Evolutionary conservation across 1,139 yeast species (phyloP).

Genomic region (Zhuliangozyma blackwelliae): DNA sequence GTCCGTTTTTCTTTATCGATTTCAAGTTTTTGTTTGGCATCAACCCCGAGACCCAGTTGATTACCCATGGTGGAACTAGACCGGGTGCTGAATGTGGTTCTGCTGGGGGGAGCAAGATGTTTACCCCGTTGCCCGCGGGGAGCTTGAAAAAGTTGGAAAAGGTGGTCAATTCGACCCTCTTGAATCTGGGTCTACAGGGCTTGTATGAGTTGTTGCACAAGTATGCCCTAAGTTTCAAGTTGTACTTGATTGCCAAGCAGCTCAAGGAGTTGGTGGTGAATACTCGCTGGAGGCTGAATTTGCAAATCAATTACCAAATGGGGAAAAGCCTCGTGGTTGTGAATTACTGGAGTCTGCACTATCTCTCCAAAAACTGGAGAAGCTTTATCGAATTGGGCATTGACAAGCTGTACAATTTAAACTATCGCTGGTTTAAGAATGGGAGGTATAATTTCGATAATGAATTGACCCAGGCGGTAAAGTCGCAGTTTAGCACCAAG

Average conservation of each 20-base stretch:
- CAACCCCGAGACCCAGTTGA: conserved; percentile 30
- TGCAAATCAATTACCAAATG: conserved; percentile 64
- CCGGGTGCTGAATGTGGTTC: too few relatives aligned
- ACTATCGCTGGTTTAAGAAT: conserved; percentile 67
- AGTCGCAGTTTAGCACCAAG: conserved; percentile 4
- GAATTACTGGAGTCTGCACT: conserved; percentile 65
- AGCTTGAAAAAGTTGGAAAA: conserved; percentile 49
- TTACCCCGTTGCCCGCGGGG: conserved; percentile 29
- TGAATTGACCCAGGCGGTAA: conserved; percentile 14
- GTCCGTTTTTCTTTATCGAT: conserved; percentile 76
- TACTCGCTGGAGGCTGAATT: conserved; percentile 58
- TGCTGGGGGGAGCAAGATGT: conserved; percentile 15
- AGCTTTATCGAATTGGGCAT: conserved; percentile 65
- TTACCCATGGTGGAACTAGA: conserved; percentile 18
- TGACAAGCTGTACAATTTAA: conserved; percentile 46
- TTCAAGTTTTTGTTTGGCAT: conserved; percentile 60
- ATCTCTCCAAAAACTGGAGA: conserved; percentile 33
- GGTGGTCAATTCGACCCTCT: conserved; percentile 53
- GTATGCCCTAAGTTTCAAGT: conserved; percentile 69
- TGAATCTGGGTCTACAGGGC: conserved; percentile 50
- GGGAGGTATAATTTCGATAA: conserved; percentile 31
- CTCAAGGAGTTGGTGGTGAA: conserved; percentile 51
- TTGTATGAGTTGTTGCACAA: conserved; percentile 66
- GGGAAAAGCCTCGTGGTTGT: conserved; percentile 58
- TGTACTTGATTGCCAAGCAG: conserved; percentile 66